Conservation (phyloP, 2,329 filamentous ascomycete genomes). For the Alternaria viburni region DNA sequence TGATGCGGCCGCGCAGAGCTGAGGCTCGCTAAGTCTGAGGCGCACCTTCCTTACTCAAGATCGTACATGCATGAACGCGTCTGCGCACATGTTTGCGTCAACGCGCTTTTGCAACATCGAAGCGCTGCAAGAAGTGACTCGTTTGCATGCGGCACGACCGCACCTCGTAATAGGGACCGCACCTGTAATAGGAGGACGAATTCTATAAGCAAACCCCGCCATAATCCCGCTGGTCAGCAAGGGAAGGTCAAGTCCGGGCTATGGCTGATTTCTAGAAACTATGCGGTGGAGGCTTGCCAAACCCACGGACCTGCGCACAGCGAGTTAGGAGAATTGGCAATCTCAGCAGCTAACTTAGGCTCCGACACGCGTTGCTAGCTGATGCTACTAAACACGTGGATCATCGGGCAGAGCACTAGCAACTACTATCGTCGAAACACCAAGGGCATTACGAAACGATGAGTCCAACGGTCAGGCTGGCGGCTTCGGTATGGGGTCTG, state of each 20-base stretch:
- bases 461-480: slow-evolving; percentile 19
- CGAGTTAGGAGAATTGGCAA: slow-evolving; percentile 27
- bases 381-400: slow-evolving; percentile 16
- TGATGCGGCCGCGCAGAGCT: slow-evolving; percentile 22
- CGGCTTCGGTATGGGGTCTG: slow-evolving; percentile 28
- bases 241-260: slow-evolving; percentile 27
- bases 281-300: slow-evolving; percentile 20
- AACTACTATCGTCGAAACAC: slow-evolving; percentile 14
- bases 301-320: slow-evolving; percentile 15
- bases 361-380: slow-evolving; percentile 17
- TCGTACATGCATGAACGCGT: slow-evolving; percentile 17
- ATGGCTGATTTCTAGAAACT: slow-evolving; percentile 34
- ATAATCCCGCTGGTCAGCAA: slow-evolving; percentile 34
- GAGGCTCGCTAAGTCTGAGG: slow-evolving; percentile 13
- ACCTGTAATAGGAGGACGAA: slow-evolving; percentile 26
- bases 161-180: too few species aligned
- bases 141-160: slow-evolving; percentile 34
- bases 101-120: slow-evolving; percentile 27
- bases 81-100: slow-evolving; percentile 26
- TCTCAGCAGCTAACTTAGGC: slow-evolving; percentile 23
- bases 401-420: slow-evolving; percentile 11
- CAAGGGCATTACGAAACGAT: slow-evolving; percentile 22
- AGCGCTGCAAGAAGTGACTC: slow-evolving; percentile 26
- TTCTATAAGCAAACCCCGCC: slow-evolving; percentile 40
- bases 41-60: slow-evolving; percentile 27